These are phyloP conservation scores for Gossypium lobatum DNA, from an alignment of 441 rosid species.

Conservation along the genomic window DNA sequence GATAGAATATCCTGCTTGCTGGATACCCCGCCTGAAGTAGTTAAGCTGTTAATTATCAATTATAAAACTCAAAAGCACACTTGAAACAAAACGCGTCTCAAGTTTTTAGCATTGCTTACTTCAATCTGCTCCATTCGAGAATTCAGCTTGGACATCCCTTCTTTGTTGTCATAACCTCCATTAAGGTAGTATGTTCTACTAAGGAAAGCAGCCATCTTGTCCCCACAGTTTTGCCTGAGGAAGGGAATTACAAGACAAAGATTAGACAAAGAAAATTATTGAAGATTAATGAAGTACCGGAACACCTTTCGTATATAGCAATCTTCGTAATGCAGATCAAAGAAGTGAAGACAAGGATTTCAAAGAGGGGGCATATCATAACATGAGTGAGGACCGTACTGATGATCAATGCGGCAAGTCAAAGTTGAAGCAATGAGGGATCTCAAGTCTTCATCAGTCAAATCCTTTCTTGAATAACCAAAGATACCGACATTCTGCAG, in stretches of 20 bases:
- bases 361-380: not conserved
- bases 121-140: slow-evolving; percentile 66
- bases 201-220: slow-evolving; percentile 64
- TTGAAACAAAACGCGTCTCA: slow-evolving; percentile 4
- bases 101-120: slow-evolving; percentile 28
- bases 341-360: not conserved
- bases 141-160: slow-evolving; percentile 62
- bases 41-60: slow-evolving; percentile 32
- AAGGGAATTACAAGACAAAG: not conserved
- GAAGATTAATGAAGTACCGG: not conserved
- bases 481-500: slow-evolving; percentile 56
- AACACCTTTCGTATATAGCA: not conserved
- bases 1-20: slow-evolving; percentile 68
- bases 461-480: slow-evolving; percentile 70
- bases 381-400: slow-evolving; percentile 29
- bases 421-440: slow-evolving; percentile 60
- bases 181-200: slow-evolving; percentile 55
- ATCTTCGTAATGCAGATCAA: not conserved
- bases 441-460: slow-evolving; percentile 67
- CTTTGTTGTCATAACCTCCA: slow-evolving; percentile 57
- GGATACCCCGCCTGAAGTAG: slow-evolving; percentile 47
- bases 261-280: not conserved
- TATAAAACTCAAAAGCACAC: slow-evolving; percentile 16
- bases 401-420: slow-evolving; percentile 81
- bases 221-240: slow-evolving; percentile 60